These are phyloP conservation scores for Pseudocercospora pini-densiflorae DNA, from an alignment of 2,329 filamentous ascomycete genomes.

Conservation along the genomic window DNA sequence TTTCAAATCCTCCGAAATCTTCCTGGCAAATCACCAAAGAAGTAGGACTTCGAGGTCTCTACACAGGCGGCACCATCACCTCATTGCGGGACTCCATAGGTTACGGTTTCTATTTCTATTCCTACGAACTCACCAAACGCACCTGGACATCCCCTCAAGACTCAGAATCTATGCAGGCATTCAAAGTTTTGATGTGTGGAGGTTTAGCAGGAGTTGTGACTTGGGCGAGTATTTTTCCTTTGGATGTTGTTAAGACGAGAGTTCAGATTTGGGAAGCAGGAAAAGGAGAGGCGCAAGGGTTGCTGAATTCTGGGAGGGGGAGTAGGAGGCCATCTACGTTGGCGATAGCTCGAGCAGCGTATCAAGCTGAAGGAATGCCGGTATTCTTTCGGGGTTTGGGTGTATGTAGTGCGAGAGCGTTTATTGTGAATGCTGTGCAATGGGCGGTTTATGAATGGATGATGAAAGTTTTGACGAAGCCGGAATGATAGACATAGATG, in stretches of 20 bases:
- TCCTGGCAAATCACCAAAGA: conserved; percentile 37
- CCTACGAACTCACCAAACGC: conserved; percentile 77
- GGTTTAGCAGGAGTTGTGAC: conserved; percentile 85
- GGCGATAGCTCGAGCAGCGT: conserved; percentile 68
- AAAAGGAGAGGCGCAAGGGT: no score
- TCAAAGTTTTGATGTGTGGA: conserved; percentile 70
- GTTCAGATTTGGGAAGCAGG: conserved; percentile 86
- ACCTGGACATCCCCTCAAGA: conserved; percentile 49
- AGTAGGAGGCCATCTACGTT: no score
- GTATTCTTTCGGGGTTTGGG: conserved; percentile 84
- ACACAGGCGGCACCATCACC: conserved; percentile 80
- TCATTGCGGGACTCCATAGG: conserved; percentile 83
- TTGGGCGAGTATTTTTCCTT: conserved; percentile 87
- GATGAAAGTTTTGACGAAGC: conserved; percentile 57
- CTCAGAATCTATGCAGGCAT: conserved; percentile 30
- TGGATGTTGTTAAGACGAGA: conserved; percentile 91
- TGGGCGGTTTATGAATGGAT: conserved; percentile 90
- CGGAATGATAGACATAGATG: not conserved
- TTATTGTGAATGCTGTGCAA: conserved; percentile 89
- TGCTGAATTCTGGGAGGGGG: no score
- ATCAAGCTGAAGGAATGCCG: conserved; percentile 69
- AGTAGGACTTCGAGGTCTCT: conserved; percentile 63
- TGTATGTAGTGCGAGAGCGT: conserved; percentile 83
- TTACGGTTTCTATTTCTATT: conserved; percentile 98
- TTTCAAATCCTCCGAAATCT: conserved; percentile 48